These are phyloP conservation scores for Castanea mollissima DNA, from an alignment of 306 rosid genomes.

Conservation along the genomic window DNA sequence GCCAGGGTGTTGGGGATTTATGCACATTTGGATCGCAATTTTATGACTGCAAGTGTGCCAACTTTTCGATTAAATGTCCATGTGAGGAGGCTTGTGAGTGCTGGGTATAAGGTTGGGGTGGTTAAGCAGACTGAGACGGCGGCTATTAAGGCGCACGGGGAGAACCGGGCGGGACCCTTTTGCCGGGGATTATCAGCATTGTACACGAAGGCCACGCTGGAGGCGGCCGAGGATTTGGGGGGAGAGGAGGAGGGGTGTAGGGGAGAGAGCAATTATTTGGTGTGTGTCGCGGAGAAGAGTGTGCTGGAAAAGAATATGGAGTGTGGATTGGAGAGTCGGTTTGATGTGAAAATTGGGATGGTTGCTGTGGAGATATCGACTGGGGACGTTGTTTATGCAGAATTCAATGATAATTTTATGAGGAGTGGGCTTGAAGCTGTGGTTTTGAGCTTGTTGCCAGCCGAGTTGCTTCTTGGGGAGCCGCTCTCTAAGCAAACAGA, in stretches of 20 bases:
- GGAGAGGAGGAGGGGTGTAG: conserved; percentile 73
- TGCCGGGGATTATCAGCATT: conserved; percentile 75
- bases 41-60: conserved; percentile 85
- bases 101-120: conserved; percentile 89
- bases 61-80: conserved; percentile 77
- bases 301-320: conserved; percentile 40
- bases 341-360: conserved; percentile 65
- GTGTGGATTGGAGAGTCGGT: conserved; percentile 43
- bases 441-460: conserved; percentile 68
- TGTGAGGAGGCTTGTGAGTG: conserved; percentile 87
- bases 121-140: conserved; percentile 96
- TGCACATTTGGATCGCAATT: conserved; percentile 76
- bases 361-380: conserved; percentile 85
- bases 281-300: conserved; percentile 75
- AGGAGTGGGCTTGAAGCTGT: conserved; percentile 76
- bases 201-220: conserved; percentile 86
- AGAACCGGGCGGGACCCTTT: conserved; percentile 71
- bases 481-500: conserved; percentile 82
- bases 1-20: conserved; percentile 73
- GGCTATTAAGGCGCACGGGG: conserved; percentile 83
- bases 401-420: conserved; percentile 64
- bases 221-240: conserved; percentile 73
- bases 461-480: conserved; percentile 83
- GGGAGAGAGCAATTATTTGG: conserved; percentile 63
- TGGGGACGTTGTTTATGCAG: conserved; percentile 74